A percentile compares a stretch with the other conserved stretches of the same genome.
Conservation (phyloP, 2,329 filamentous ascomycete genomes). For the Pseudocercospora eumusae region DNA sequence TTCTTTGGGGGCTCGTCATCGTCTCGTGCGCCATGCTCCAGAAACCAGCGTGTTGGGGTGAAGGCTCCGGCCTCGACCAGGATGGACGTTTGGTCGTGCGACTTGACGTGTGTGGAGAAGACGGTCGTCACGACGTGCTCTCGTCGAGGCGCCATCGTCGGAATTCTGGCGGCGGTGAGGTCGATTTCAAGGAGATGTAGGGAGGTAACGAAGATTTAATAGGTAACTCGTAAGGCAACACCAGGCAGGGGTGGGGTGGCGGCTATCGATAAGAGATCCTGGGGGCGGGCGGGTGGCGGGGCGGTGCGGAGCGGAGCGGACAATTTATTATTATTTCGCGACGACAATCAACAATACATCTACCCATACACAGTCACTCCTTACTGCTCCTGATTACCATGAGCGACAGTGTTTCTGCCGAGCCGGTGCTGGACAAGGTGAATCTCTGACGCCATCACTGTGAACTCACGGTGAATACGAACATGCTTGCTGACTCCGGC, state of each 20-base stretch:
- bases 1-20: constrained; percentile 32
- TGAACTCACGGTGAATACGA: background rate
- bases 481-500: constrained; percentile 6
- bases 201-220: too few relatives aligned
- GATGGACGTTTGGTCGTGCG: constrained; percentile 32
- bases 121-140: constrained; percentile 32
- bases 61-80: constrained; percentile 39
- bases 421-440: constrained; percentile 25
- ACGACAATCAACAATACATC: background rate
- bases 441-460: constrained; percentile 6
- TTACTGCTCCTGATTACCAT: constrained; percentile 3
- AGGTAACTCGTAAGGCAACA: background rate
- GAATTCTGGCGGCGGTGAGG: background rate
- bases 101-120: constrained; percentile 32
- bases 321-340: too few relatives aligned
- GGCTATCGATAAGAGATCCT: constrained; percentile 7
- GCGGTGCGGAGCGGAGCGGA: too few relatives aligned
- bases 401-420: constrained; percentile 14
- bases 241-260: background rate
- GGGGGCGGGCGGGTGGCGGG: too few relatives aligned
- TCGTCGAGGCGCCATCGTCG: constrained; percentile 25
- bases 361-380: too few relatives aligned
- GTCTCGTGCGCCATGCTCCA: constrained; percentile 29
- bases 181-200: too few relatives aligned
- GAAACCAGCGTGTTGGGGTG: constrained; percentile 37